phyloP scores from a whole-genome alignment of 371 early-diverging fungal genomes.

The Dichotomocladium elegans region DNA sequence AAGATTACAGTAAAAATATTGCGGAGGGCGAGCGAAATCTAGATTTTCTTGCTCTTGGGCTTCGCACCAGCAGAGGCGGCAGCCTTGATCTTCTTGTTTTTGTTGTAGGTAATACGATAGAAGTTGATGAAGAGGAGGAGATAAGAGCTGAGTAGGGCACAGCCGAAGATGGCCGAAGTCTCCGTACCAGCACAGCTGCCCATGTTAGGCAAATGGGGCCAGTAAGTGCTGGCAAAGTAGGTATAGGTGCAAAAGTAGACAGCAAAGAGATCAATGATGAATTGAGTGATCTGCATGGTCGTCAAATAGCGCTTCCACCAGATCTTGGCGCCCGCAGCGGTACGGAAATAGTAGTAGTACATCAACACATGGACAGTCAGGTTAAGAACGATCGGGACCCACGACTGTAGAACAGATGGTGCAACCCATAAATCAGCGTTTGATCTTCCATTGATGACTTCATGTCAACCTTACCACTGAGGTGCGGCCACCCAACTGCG shows the following conservation, averaged over 20 bases:
- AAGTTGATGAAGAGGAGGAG: conserved; percentile 86
- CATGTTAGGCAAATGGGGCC: conserved; percentile 65
- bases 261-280: conserved; percentile 76
- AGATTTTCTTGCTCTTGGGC: conserved; percentile 43
- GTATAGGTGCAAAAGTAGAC: conserved; percentile 83
- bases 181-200: conserved; percentile 80
- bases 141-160: conserved; percentile 77
- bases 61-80: conserved; percentile 6
- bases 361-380: conserved; percentile 89
- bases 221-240: conserved; percentile 70
- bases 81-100: conserved; percentile 36
- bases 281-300: conserved; percentile 87
- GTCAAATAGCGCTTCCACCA: conserved; percentile 95
- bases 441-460: conserved; percentile 1
- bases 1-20: too few species aligned
- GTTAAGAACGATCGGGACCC: conserved; percentile 80
- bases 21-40: conserved; percentile 4
- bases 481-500: conserved; percentile 76
- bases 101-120: conserved; percentile 79
- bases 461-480: conserved; percentile 67
- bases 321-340: conserved; percentile 76
- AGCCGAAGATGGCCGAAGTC: conserved; percentile 78
- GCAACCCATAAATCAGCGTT: conserved; percentile 6
- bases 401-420: conserved; percentile 45
- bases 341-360: conserved; percentile 91